A percentile compares a stretch with the other conserved stretches of the same genome.
phyloP scores from a whole-genome alignment of 306 rosid species.

The Malus asiatica region DNA sequence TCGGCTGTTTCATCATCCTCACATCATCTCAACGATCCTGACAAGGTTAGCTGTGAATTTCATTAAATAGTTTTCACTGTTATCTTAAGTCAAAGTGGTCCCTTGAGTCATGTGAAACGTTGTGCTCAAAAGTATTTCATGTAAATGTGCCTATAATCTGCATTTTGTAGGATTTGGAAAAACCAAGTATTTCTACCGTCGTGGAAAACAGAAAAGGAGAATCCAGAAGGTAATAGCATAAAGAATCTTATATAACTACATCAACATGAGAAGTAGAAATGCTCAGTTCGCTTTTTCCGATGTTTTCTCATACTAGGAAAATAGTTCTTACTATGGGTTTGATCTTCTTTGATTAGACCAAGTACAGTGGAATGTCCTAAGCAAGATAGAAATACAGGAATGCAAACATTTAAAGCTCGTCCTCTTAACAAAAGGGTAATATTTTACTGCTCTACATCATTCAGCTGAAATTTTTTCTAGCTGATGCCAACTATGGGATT shows the following conservation, averaged over 20 bases:
- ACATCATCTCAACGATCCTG: constrained; percentile 34
- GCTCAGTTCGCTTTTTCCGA: background rate
- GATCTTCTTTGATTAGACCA: constrained; percentile 42
- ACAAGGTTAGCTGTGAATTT: constrained; percentile 34
- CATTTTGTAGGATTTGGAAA: constrained; percentile 49
- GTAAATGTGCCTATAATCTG: background rate
- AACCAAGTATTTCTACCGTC: constrained; percentile 23
- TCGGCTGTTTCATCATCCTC: constrained; percentile 52
- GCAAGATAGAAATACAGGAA: constrained; percentile 38
- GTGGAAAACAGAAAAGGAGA: constrained; percentile 40
- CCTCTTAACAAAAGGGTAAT: constrained; percentile 81
- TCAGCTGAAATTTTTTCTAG: background rate
- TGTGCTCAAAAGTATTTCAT: background rate
- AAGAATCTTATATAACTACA: background rate
- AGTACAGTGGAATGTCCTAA: constrained; percentile 35
- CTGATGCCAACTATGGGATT: background rate
- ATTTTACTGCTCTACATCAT: background rate
- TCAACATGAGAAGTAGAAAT: background rate
- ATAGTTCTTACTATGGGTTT: constrained; percentile 18
- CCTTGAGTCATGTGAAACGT: background rate
- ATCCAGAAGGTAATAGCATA: constrained; percentile 47
- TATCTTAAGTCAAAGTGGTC: background rate
- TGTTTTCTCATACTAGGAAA: background rate
- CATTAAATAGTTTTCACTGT: constrained; percentile 3
- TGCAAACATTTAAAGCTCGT: constrained; percentile 59